These are phyloP conservation scores for Coemansia sp. DNA, from an alignment of 192 early-diverging fungal genomes.

Conservation along the genomic window DNA sequence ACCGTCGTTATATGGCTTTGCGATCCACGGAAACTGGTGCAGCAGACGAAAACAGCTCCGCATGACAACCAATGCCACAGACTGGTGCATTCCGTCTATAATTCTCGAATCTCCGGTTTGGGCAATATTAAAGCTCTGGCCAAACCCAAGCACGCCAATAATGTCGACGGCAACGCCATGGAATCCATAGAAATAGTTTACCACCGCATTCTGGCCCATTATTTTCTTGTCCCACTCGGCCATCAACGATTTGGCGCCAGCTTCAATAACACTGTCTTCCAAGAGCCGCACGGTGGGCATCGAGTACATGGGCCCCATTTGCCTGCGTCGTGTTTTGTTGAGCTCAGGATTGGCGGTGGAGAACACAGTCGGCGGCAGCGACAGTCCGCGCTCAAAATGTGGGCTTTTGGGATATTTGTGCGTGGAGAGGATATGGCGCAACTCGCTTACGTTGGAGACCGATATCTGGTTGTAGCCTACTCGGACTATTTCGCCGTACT, in stretches of 20 bases:
- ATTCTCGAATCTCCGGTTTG: slow-evolving; percentile 14
- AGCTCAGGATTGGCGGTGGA: slow-evolving; percentile 36
- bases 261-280: slow-evolving; percentile 24
- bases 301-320: slow-evolving; percentile 30
- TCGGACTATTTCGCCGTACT: slow-evolving; percentile 49
- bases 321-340: slow-evolving; percentile 30
- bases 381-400: slow-evolving; percentile 24
- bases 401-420: slow-evolving; percentile 40
- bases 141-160: slow-evolving; percentile 42
- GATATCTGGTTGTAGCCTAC: slow-evolving; percentile 37
- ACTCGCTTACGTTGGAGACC: slow-evolving; percentile 14
- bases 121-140: slow-evolving; percentile 23
- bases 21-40: slow-evolving; percentile 11
- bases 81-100: slow-evolving; percentile 17
- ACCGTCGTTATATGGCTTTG: neutral
- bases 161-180: slow-evolving; percentile 40
- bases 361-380: slow-evolving; percentile 23
- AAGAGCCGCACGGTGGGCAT: slow-evolving; percentile 13
- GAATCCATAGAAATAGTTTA: slow-evolving; percentile 46
- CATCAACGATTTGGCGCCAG: slow-evolving; percentile 32
- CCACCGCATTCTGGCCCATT: slow-evolving; percentile 5
- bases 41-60: slow-evolving; percentile 8
- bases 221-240: slow-evolving; percentile 24
- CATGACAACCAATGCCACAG: slow-evolving; percentile 8
- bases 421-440: slow-evolving; percentile 30